Percentiles rank a stretch among this genome's conserved stretches.
These are phyloP conservation scores for Metschnikowia orientalis DNA, from an alignment of 805 yeast genomes.

Conservation along the genomic window DNA sequence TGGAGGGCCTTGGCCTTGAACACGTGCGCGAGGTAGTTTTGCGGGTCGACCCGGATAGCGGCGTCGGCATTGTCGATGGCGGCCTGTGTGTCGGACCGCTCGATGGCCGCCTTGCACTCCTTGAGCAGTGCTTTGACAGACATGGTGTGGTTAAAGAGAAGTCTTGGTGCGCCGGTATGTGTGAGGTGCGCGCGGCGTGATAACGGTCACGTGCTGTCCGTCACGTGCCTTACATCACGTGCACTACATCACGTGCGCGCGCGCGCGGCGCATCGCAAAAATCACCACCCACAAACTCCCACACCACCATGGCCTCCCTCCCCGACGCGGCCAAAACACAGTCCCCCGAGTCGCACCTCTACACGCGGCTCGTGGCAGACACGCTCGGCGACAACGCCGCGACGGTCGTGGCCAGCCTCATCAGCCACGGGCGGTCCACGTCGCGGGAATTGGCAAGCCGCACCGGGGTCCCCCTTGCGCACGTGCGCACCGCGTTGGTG, in stretches of 20 bases:
- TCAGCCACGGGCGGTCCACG: slow-evolving; percentile 64
- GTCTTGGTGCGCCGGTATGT: neutral
- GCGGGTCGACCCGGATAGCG: slow-evolving; percentile 51
- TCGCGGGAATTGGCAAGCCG: slow-evolving; percentile 48
- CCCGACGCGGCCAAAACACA: slow-evolving; percentile 38
- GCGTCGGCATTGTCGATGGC: slow-evolving; percentile 55
- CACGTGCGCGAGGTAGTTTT: slow-evolving; percentile 61
- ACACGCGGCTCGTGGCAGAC: slow-evolving; percentile 47
- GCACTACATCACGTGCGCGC: slow-evolving; percentile 6
- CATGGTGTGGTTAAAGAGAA: slow-evolving; percentile 11
- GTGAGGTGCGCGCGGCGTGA: neutral
- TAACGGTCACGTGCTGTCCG: neutral
- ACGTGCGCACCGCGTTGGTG: slow-evolving; percentile 64
- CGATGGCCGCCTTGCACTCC: slow-evolving; percentile 45
- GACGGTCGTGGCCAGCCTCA: slow-evolving; percentile 51
- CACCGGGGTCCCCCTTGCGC: slow-evolving; percentile 44
- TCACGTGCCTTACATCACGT: no score
- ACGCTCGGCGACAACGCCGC: slow-evolving; percentile 75
- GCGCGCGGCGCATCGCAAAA: slow-evolving; percentile 7
- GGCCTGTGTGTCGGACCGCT: slow-evolving; percentile 54
- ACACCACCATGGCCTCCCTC: slow-evolving; percentile 7
- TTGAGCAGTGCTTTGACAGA: slow-evolving; percentile 29
- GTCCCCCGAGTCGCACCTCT: slow-evolving; percentile 59
- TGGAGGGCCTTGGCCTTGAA: slow-evolving; percentile 70
- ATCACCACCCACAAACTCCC: slow-evolving; percentile 1